These are phyloP conservation scores for Trichoderma gamsii DNA, from an alignment of 495 filamentous ascomycete species.

Conservation along the genomic window DNA sequence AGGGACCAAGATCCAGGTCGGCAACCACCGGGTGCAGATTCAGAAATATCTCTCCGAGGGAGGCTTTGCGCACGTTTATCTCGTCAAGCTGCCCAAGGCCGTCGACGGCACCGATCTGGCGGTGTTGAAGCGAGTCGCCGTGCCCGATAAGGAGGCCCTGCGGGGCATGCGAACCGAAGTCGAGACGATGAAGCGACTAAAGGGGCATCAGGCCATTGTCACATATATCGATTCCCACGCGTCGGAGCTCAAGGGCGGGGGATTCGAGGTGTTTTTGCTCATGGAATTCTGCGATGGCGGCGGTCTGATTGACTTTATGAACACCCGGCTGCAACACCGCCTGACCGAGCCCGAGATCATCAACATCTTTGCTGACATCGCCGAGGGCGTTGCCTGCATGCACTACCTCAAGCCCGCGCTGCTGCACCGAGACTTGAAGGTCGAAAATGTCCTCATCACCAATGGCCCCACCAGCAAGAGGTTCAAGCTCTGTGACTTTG, in stretches of 20 bases:
- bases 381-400: conserved; percentile 97
- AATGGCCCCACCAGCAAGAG: conserved; percentile 46
- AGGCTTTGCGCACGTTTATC: conserved; percentile 96
- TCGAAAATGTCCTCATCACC: conserved; percentile 95
- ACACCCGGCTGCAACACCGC: conserved; percentile 91
- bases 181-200: conserved; percentile 98
- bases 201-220: conserved; percentile 92
- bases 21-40: conserved; percentile 86
- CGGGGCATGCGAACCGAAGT: conserved; percentile 97
- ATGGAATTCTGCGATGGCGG: conserved; percentile 90
- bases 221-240: conserved; percentile 98
- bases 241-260: conserved; percentile 82
- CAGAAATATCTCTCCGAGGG: conserved; percentile 98
- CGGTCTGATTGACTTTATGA: conserved; percentile 99
- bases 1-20: conserved; percentile 93
- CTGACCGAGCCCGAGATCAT: conserved; percentile 96
- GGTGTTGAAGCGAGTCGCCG: conserved; percentile 94
- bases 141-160: conserved; percentile 88
- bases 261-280: conserved; percentile 95
- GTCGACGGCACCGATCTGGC: conserved; percentile 78
- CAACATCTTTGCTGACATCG: conserved; percentile 91
- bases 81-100: conserved; percentile 74
- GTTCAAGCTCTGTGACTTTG: conserved; percentile 98
- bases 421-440: conserved; percentile 91
- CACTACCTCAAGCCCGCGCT: conserved; percentile 94